Evolutionary conservation across 2,329 filamentous ascomycete genomes (phyloP).

Genomic region (Coccinonectria pachysandricola): DNA sequence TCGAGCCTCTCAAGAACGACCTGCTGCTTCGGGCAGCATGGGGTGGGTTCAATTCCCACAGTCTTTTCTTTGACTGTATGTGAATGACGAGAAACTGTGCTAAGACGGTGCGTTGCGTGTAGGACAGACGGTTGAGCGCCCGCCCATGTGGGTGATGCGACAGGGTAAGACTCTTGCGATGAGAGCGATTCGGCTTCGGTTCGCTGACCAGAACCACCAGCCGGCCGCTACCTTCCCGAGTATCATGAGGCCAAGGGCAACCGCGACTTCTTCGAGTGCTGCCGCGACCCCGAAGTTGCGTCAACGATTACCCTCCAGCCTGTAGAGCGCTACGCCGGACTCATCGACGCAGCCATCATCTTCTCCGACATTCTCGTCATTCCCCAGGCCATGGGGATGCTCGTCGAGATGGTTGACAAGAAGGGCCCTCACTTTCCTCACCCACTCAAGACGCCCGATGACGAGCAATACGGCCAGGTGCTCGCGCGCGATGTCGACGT

Average conservation of each 20-base stretch:
- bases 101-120: no score
- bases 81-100: background rate
- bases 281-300: constrained; percentile 82
- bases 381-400: constrained; percentile 96
- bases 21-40: constrained; percentile 80
- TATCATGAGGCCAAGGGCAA: constrained; percentile 91
- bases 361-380: constrained; percentile 98
- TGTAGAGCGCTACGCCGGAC: constrained; percentile 78
- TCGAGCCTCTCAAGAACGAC: constrained; percentile 85
- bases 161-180: constrained; percentile 83
- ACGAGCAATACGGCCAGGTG: constrained; percentile 72
- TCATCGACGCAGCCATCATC: constrained; percentile 95
- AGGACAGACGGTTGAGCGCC: constrained; percentile 86
- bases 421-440: constrained; percentile 91
- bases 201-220: constrained; percentile 34
- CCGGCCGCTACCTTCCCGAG: constrained; percentile 92
- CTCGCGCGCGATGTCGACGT: constrained; percentile 75
- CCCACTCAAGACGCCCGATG: constrained; percentile 67
- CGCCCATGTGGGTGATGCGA: constrained; percentile 98
- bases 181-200: background rate
- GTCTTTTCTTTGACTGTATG: background rate
- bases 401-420: constrained; percentile 96
- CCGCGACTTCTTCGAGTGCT: constrained; percentile 96
- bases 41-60: constrained; percentile 44
- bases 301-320: constrained; percentile 92